phyloP scores from a whole-genome alignment of 352 stramenopile genomes.

The Lagenidium sp. region DNA sequence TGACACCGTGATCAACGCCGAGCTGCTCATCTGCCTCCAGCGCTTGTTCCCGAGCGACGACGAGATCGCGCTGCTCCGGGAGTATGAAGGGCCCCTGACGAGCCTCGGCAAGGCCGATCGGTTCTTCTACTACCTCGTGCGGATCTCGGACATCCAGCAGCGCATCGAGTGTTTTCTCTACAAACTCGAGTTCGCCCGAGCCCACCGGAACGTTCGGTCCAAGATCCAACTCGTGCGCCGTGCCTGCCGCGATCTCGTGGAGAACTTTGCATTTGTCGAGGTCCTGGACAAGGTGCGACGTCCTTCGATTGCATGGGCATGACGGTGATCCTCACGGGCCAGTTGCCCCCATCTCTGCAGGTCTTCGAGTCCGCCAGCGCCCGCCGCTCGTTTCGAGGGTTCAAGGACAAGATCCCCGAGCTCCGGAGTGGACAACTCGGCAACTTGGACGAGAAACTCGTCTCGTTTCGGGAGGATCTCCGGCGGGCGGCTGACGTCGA shows the following conservation, averaged over 20 bases:
- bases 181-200: slow-evolving; percentile 57
- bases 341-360: slow-evolving; percentile 12
- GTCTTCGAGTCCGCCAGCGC: too few species aligned
- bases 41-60: slow-evolving; percentile 69
- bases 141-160: slow-evolving; percentile 41
- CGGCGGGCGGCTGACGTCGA: slow-evolving; percentile 41
- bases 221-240: slow-evolving; percentile 51
- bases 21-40: slow-evolving; percentile 60
- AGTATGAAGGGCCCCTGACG: slow-evolving; percentile 29
- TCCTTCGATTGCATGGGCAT: too few species aligned
- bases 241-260: slow-evolving; percentile 50
- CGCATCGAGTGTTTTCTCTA: slow-evolving; percentile 72
- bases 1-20: slow-evolving; percentile 39
- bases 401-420: slow-evolving; percentile 14
- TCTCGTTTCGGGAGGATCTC: slow-evolving; percentile 47
- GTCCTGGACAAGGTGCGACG: slow-evolving; percentile 35
- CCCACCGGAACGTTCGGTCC: slow-evolving; percentile 24
- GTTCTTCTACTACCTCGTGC: slow-evolving; percentile 60
- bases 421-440: slow-evolving; percentile 30
- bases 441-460: slow-evolving; percentile 39
- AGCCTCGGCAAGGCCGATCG: slow-evolving; percentile 60
- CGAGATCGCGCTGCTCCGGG: slow-evolving; percentile 32
- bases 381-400: slow-evolving; percentile 25
- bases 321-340: too few species aligned
- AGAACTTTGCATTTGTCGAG: slow-evolving; percentile 59